Evolutionary conservation across 768 basidiomycete species (phyloP).

Genomic region (Psilocybe tampanensis): DNA sequence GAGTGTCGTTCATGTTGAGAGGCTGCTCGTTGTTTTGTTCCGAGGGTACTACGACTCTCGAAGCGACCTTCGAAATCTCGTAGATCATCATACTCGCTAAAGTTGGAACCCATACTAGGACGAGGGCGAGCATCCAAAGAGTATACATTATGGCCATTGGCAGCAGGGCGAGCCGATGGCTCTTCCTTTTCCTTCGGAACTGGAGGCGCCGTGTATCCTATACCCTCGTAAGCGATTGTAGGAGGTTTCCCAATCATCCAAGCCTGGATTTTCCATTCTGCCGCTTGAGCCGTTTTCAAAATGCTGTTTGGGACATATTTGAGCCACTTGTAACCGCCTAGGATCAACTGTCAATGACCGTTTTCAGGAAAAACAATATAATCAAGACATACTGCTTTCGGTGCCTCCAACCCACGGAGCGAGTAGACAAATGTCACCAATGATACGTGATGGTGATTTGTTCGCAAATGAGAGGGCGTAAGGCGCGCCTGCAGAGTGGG

Average conservation of each 20-base stretch:
- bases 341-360: slow-evolving; percentile 4
- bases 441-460: slow-evolving; percentile 70
- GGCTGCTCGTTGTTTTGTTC: slow-evolving; percentile 35
- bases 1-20: slow-evolving; percentile 30
- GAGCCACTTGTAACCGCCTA: slow-evolving; percentile 92
- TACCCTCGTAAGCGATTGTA: slow-evolving; percentile 79
- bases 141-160: slow-evolving; percentile 28
- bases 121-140: slow-evolving; percentile 48
- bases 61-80: slow-evolving; percentile 87
- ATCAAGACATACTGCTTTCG: slow-evolving; percentile 70
- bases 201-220: slow-evolving; percentile 69
- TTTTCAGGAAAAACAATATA: slow-evolving; percentile 10
- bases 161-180: slow-evolving; percentile 31
- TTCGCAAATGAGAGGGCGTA: slow-evolving; percentile 91
- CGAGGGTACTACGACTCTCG: slow-evolving; percentile 77
- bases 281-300: slow-evolving; percentile 92
- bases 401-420: slow-evolving; percentile 97
- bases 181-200: slow-evolving; percentile 23
- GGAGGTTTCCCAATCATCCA: slow-evolving; percentile 99
- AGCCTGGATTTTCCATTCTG: slow-evolving; percentile 95
- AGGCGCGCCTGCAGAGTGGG: slow-evolving; percentile 94
- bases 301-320: slow-evolving; percentile 95
- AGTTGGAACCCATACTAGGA: slow-evolving; percentile 72
- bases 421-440: slow-evolving; percentile 83
- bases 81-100: slow-evolving; percentile 89